These are phyloP conservation scores for Phyllosticta citrichinensis DNA, from an alignment of 2,329 filamentous ascomycete genomes.

Conservation along the genomic window DNA sequence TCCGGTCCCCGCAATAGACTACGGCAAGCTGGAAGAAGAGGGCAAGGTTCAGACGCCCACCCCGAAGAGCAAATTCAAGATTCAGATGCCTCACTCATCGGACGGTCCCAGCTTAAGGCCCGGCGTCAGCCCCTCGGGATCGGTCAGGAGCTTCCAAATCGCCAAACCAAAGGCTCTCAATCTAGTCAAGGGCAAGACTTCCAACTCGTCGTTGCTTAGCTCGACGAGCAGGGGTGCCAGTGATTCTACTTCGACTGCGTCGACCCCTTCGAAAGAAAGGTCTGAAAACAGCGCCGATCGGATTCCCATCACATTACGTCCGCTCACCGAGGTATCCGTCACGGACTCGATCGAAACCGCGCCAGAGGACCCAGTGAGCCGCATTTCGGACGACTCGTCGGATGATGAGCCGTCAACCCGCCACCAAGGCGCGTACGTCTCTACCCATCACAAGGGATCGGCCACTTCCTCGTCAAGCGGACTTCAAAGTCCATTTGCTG, in stretches of 20 bases:
- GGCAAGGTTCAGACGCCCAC: conserved; percentile 6
- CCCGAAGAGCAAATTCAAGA: conserved; percentile 21
- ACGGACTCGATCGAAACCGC: conserved; percentile 2
- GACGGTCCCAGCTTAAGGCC: conserved; percentile 13
- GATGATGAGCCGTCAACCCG: conserved; percentile 1
- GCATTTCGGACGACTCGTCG: conserved; percentile 6
- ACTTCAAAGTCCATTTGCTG: conserved; percentile 27
- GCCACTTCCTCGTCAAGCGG: conserved; percentile 13
- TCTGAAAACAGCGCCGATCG: conserved; percentile 2
- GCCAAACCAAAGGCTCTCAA: conserved; percentile 38
- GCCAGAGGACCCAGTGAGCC: conserved; percentile 1
- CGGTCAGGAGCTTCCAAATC: conserved; percentile 28
- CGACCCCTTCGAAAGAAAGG: neutral
- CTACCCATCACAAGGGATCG: conserved; percentile 23
- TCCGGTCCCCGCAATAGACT: conserved; percentile 64
- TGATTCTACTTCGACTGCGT: neutral
- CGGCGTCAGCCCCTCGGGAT: conserved; percentile 24
- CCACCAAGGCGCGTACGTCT: conserved; percentile 23
- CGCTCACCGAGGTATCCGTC: conserved; percentile 7
- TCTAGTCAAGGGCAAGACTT: conserved; percentile 19
- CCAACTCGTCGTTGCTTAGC: conserved; percentile 5
- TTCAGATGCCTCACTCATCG: conserved; percentile 32
- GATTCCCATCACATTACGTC: conserved; percentile 10
- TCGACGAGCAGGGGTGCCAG: neutral
- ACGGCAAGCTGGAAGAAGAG: conserved; percentile 27